Conservation (phyloP, 2,329 filamentous ascomycete species). For the Ophiosphaerella korrae region DNA sequence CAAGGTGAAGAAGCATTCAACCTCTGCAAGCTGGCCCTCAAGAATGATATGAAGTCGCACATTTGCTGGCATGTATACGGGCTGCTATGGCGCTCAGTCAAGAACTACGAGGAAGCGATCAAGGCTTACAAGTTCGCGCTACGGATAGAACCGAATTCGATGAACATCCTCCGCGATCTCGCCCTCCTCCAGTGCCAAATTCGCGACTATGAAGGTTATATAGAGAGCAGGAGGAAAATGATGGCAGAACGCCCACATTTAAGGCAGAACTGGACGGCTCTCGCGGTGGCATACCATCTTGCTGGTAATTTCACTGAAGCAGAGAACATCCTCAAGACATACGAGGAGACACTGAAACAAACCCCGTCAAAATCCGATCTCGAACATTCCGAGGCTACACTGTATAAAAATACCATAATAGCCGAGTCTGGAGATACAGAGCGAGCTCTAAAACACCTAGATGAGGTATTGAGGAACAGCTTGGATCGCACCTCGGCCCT, state of each 20-base stretch:
- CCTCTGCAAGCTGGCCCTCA: slow-evolving; percentile 88
- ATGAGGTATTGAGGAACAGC: slow-evolving; percentile 75
- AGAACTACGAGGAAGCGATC: slow-evolving; percentile 99
- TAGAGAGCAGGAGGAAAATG: slow-evolving; percentile 87
- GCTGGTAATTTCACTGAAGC: slow-evolving; percentile 84
- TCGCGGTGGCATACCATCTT: slow-evolving; percentile 91
- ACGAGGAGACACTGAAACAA: slow-evolving; percentile 89
- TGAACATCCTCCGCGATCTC: slow-evolving; percentile 91
- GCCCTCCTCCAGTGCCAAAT: slow-evolving; percentile 95
- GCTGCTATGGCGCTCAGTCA: slow-evolving; percentile 86
- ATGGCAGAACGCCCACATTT: slow-evolving; percentile 80
- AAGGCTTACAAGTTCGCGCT: slow-evolving; percentile 98
- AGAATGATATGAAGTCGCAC: slow-evolving; percentile 97
- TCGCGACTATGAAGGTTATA: slow-evolving; percentile 91
- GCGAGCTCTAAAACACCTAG: slow-evolving; percentile 83
- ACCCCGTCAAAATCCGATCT: slow-evolving; percentile 77
- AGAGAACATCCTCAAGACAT: slow-evolving; percentile 88
- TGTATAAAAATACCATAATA: slow-evolving; percentile 96
- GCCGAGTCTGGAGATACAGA: slow-evolving; percentile 84
- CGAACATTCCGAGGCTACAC: slow-evolving; percentile 88
- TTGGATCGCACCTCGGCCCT: slow-evolving; percentile 84
- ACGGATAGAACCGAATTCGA: slow-evolving; percentile 88
- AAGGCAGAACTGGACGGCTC: slow-evolving; percentile 95
- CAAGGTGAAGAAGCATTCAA: slow-evolving; percentile 94
- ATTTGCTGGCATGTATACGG: slow-evolving; percentile 99